Conservation (phyloP, 2,329 filamentous ascomycete species). For the Sporothrix sp. region DNA sequence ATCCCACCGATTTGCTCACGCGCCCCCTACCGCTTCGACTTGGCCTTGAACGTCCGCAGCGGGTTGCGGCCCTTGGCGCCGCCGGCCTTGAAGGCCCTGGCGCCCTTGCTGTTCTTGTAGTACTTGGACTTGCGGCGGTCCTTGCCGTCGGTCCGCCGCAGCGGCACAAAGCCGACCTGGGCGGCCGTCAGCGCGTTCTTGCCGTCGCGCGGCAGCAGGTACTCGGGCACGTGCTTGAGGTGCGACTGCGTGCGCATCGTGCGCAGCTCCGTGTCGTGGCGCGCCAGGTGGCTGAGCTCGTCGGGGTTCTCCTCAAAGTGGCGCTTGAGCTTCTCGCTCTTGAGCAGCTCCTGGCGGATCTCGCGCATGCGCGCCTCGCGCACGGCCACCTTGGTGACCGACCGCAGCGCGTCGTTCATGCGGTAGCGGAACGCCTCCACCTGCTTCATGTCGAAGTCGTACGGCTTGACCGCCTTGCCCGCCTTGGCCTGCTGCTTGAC, state of each 20-base stretch:
- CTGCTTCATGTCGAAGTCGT: conserved; percentile 89
- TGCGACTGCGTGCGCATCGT: conserved; percentile 79
- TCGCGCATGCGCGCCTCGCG: conserved; percentile 84
- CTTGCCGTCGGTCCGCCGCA: conserved; percentile 46
- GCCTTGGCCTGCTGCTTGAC: conserved; percentile 68
- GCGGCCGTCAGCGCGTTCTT: conserved; percentile 56
- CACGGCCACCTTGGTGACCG: conserved; percentile 81
- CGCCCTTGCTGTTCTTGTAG: conserved; percentile 48
- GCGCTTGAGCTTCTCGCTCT: conserved; percentile 86
- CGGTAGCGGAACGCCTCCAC: conserved; percentile 92
- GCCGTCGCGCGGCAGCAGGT: conserved; percentile 70
- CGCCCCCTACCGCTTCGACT: conserved; percentile 8
- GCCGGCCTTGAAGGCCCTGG: conserved; percentile 17
- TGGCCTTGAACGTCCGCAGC: conserved; percentile 16
- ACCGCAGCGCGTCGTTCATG: conserved; percentile 82
- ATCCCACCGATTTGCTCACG: too few relatives aligned
- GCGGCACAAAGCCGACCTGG: conserved; percentile 67
- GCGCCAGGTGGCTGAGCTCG: conserved; percentile 66
- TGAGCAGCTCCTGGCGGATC: conserved; percentile 78
- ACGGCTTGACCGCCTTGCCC: conserved; percentile 75
- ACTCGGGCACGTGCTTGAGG: conserved; percentile 89
- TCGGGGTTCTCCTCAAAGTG: conserved; percentile 97
- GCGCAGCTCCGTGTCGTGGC: conserved; percentile 81
- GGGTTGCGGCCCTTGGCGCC: conserved; percentile 15
- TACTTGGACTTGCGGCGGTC: conserved; percentile 29